Evolutionary conservation across 805 yeast genomes (phyloP).

Genomic region (Naumovozyma dairenensis): DNA sequence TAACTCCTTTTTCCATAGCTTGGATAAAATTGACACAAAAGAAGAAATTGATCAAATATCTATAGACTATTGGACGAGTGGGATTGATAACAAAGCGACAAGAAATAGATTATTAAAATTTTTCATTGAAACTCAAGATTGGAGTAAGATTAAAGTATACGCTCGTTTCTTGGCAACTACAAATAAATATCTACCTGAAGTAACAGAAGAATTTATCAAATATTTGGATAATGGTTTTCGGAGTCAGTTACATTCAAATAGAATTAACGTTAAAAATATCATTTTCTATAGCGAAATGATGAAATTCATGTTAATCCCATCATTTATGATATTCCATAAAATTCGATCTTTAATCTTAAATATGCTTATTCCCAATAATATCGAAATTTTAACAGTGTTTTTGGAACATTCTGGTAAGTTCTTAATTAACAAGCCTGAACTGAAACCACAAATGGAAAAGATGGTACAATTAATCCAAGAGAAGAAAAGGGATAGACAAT

Average conservation of each 20-base stretch:
- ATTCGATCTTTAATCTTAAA: slow-evolving; percentile 50
- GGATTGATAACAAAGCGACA: slow-evolving; percentile 64
- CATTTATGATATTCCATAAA: slow-evolving; percentile 64
- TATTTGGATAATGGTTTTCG: slow-evolving; percentile 52
- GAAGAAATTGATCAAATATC: slow-evolving; percentile 43
- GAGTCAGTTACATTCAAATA: slow-evolving; percentile 45
- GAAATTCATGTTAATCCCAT: slow-evolving; percentile 65
- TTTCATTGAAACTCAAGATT: slow-evolving; percentile 40
- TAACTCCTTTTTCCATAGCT: slow-evolving; percentile 33
- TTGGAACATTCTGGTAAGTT: slow-evolving; percentile 68
- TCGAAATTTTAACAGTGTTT: slow-evolving; percentile 58
- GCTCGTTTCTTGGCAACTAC: slow-evolving; percentile 64
- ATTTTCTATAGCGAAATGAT: slow-evolving; percentile 64
- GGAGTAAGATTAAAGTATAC: slow-evolving; percentile 40
- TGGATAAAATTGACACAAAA: slow-evolving; percentile 37
- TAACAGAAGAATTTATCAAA: slow-evolving; percentile 43
- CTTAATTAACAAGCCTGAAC: slow-evolving; percentile 47
- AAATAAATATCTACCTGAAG: slow-evolving; percentile 37
- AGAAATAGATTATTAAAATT: slow-evolving; percentile 48
- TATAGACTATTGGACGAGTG: slow-evolving; percentile 37
- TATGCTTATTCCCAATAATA: slow-evolving; percentile 44
- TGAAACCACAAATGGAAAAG: slow-evolving; percentile 47
- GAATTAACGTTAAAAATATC: slow-evolving; percentile 46
- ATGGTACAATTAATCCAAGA: slow-evolving; percentile 49
- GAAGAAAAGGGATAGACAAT: slow-evolving; percentile 38